These are phyloP conservation scores for Verbena officinalis DNA, from an alignment of 257 asterid genomes.

Conservation along the genomic window DNA sequence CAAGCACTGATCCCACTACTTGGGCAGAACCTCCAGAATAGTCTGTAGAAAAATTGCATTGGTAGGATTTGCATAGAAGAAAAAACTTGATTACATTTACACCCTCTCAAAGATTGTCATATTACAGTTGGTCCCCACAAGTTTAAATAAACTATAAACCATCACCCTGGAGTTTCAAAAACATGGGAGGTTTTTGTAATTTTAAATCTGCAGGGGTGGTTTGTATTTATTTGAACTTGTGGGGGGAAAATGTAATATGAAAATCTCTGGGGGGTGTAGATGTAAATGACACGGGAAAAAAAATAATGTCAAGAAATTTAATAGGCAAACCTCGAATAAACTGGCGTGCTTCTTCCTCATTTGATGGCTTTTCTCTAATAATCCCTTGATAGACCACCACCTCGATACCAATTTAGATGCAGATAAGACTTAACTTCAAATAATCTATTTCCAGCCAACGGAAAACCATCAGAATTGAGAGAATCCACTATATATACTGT, in stretches of 20 bases:
- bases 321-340: conserved; percentile 61
- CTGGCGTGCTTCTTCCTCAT: conserved; percentile 71
- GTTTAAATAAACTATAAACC: too few species aligned
- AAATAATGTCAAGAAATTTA: conserved; percentile 14
- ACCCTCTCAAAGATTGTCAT: too few species aligned
- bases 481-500: not conserved
- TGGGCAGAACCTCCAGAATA: conserved; percentile 80
- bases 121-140: too few species aligned
- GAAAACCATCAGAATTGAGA: conserved; percentile 27
- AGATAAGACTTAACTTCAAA: conserved; percentile 42
- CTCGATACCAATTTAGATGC: conserved; percentile 58
- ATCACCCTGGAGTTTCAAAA: too few species aligned
- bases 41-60: conserved; percentile 41
- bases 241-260: too few species aligned
- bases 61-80: conserved; percentile 10
- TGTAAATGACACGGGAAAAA: too few species aligned
- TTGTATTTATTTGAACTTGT: too few species aligned
- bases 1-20: conserved; percentile 81
- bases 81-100: too few species aligned
- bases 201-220: too few species aligned
- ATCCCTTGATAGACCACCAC: conserved; percentile 83
- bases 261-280: not conserved
- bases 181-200: too few species aligned
- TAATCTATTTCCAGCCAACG: conserved; percentile 34
- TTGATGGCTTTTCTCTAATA: conserved; percentile 81